A percentile compares a stretch with the other conserved stretches of the same genome.
phyloP scores from a whole-genome alignment of 2,329 filamentous ascomycete species.

The Plectosphaerella plurivora region DNA sequence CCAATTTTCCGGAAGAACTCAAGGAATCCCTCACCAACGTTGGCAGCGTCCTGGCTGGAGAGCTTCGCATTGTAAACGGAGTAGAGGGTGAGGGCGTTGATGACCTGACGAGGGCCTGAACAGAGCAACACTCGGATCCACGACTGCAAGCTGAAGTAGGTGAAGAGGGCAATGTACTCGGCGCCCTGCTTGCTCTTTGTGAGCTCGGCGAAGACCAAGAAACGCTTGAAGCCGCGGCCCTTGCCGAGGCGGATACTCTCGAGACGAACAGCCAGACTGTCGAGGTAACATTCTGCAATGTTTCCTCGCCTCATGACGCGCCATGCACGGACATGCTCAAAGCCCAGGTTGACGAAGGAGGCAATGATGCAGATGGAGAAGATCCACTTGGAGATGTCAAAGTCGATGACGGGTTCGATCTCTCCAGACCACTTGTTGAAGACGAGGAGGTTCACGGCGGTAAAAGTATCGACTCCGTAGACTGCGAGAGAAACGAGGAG shows the following conservation, averaged over 20 bases:
- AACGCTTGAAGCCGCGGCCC: conserved; percentile 79
- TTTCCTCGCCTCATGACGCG: conserved; percentile 80
- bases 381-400: conserved; percentile 86
- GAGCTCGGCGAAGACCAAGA: conserved; percentile 86
- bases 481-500: conserved; percentile 75
- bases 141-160: conserved; percentile 74
- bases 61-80: conserved; percentile 76
- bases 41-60: conserved; percentile 48
- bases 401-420: conserved; percentile 72
- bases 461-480: conserved; percentile 89
- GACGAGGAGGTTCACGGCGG: conserved; percentile 81
- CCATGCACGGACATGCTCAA: conserved; percentile 74
- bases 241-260: conserved; percentile 74
- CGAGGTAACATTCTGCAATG: conserved; percentile 87
- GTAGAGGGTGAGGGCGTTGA: conserved; percentile 86
- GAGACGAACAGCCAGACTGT: conserved; percentile 77
- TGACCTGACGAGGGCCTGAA: conserved; percentile 84
- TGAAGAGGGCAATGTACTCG: conserved; percentile 86
- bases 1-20: conserved; percentile 83
- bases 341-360: conserved; percentile 77
- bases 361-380: conserved; percentile 90
- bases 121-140: conserved; percentile 88
- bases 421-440: conserved; percentile 87
- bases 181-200: conserved; percentile 88
- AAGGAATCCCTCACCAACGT: conserved; percentile 40